phyloP scores from a whole-genome alignment of 495 filamentous ascomycete species.

The Xylona heveae region DNA sequence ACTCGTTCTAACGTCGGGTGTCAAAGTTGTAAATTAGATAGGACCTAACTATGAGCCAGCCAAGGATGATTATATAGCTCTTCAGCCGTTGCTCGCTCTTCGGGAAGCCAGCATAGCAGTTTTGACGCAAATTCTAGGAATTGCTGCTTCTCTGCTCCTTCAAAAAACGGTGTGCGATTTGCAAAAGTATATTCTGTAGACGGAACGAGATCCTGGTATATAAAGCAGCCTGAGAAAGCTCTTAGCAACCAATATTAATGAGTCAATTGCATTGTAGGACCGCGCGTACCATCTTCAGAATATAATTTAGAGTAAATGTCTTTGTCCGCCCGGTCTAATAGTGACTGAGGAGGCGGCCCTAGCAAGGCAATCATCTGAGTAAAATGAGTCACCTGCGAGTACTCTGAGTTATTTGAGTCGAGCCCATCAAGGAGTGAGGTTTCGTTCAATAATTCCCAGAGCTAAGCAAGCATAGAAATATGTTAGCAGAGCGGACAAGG shows the following conservation, averaged over 20 bases:
- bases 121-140: conserved; percentile 21
- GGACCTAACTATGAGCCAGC: too few relatives aligned
- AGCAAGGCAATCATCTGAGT: conserved; percentile 18
- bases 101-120: conserved; percentile 21
- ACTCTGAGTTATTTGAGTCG: conserved; percentile 10
- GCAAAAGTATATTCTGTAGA: conserved; percentile 9
- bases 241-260: conserved; percentile 5
- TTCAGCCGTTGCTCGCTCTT: conserved; percentile 19
- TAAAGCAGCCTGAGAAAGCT: conserved; percentile 9
- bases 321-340: conserved; percentile 10
- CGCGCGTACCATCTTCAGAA: conserved; percentile 9
- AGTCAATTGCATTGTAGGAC: background rate
- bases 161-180: conserved; percentile 8
- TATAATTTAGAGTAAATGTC: conserved; percentile 8
- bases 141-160: conserved; percentile 19
- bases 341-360: conserved; percentile 16
- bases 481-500: background rate
- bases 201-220: conserved; percentile 7
- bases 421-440: conserved; percentile 12
- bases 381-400: conserved; percentile 14
- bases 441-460: conserved; percentile 16
- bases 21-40: too few relatives aligned
- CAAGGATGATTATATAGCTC: conserved; percentile 17
- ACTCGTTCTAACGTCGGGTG: too few relatives aligned
- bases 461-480: background rate